These are phyloP conservation scores for Trypanosoma conorhini DNA, from an alignment of 208 protist species.

Conservation along the genomic window DNA sequence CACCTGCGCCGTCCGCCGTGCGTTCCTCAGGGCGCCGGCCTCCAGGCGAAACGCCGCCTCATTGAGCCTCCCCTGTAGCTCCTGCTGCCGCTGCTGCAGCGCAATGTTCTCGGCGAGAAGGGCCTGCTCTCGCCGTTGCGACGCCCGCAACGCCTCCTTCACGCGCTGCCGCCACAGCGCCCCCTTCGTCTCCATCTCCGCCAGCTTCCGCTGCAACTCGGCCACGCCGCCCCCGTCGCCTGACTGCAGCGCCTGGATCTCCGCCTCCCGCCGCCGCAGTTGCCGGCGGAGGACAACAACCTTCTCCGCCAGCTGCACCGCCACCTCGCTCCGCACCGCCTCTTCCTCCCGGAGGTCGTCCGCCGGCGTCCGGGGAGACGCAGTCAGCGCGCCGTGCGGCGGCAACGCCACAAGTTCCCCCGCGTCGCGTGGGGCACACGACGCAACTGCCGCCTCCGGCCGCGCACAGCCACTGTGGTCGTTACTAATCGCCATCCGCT, in stretches of 20 bases:
- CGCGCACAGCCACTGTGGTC: neutral
- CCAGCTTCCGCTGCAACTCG: neutral
- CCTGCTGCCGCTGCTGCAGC: neutral
- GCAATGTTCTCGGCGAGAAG: conserved; percentile 19
- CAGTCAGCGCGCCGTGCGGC: neutral
- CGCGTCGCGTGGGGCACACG: neutral
- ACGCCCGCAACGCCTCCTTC: conserved; percentile 20
- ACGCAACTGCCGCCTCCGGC: neutral
- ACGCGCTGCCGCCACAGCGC: conserved; percentile 22
- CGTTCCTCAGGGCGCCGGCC: neutral
- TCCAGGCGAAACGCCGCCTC: conserved; percentile 18
- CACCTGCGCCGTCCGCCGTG: conserved; percentile 1
- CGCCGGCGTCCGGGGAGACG: neutral
- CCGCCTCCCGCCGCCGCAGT: conserved; percentile 9
- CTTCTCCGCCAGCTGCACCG: conserved; percentile 22
- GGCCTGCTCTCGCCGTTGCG: conserved; percentile 11
- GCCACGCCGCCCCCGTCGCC: neutral
- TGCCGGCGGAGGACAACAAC: conserved; percentile 14
- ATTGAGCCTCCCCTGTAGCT: conserved; percentile 15
- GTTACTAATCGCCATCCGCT: neutral
- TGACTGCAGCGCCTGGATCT: neutral
- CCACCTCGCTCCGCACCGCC: conserved; percentile 16
- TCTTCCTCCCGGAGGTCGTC: conserved; percentile 1
- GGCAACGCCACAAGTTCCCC: neutral
- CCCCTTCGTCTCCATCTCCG: conserved; percentile 15